Percentiles rank a stretch among this genome's conserved stretches.
These are phyloP conservation scores for Bretziella fagacearum DNA, from an alignment of 2,329 filamentous ascomycete genomes.

Conservation along the genomic window DNA sequence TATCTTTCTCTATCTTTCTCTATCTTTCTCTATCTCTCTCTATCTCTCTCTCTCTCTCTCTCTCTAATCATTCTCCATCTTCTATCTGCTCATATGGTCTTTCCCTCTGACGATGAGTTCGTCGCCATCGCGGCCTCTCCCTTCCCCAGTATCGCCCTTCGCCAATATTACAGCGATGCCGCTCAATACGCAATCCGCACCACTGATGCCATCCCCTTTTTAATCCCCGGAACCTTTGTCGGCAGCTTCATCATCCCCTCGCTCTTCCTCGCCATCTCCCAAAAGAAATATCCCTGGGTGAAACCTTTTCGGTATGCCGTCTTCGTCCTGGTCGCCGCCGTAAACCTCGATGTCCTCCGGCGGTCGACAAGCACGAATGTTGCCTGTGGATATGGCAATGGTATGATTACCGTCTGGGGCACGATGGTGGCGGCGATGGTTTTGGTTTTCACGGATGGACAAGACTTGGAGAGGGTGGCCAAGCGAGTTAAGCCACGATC, in stretches of 20 bases:
- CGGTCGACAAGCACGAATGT: slow-evolving; percentile 34
- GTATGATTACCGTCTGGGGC: slow-evolving; percentile 34
- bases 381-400: slow-evolving; percentile 32
- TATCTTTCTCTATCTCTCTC: no score
- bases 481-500: slow-evolving; percentile 21
- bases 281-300: slow-evolving; percentile 28
- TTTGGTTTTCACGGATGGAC: slow-evolving; percentile 37
- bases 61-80: not conserved
- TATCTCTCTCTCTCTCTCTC: not conserved
- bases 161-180: slow-evolving; percentile 21
- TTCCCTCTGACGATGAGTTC: slow-evolving; percentile 5
- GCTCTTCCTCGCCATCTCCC: slow-evolving; percentile 39
- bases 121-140: slow-evolving; percentile 6
- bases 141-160: slow-evolving; percentile 15
- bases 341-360: slow-evolving; percentile 28
- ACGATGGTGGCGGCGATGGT: slow-evolving; percentile 32
- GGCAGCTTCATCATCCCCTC: slow-evolving; percentile 32
- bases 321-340: slow-evolving; percentile 26
- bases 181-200: slow-evolving; percentile 25
- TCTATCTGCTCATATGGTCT: not conserved
- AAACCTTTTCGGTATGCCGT: slow-evolving; percentile 31
- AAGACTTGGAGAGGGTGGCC: slow-evolving; percentile 37
- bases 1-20: no score
- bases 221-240: slow-evolving; percentile 35
- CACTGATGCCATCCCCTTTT: slow-evolving; percentile 29